These are phyloP conservation scores for Fraxinus baroniana DNA, from an alignment of 305 asterid species.

Conservation along the genomic window DNA sequence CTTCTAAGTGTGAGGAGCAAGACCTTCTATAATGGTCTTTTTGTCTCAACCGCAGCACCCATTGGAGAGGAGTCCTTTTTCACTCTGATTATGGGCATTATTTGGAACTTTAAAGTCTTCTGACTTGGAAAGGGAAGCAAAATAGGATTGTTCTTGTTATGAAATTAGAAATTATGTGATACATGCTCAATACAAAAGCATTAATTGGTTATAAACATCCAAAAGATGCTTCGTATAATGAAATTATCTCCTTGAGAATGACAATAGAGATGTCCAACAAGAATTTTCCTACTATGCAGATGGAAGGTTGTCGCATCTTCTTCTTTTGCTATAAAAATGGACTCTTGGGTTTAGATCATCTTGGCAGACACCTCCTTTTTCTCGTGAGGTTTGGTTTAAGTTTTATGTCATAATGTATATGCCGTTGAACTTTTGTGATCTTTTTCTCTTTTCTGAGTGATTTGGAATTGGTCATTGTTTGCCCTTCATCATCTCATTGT, in stretches of 20 bases:
- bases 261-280: neutral
- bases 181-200: neutral
- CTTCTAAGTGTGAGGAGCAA: neutral
- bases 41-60: neutral
- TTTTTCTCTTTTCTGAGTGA: slow-evolving; percentile 5
- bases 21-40: neutral
- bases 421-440: neutral
- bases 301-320: neutral
- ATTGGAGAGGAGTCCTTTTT: neutral
- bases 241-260: neutral
- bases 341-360: neutral
- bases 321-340: slow-evolving; percentile 7
- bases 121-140: neutral
- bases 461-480: slow-evolving; percentile 10
- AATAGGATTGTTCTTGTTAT: neutral
- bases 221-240: slow-evolving; percentile 1
- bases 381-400: neutral
- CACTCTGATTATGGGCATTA: neutral
- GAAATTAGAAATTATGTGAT: neutral
- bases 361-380: neutral
- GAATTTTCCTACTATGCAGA: neutral
- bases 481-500: slow-evolving; percentile 3
- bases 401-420: neutral
- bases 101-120: slow-evolving; percentile 1
- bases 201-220: neutral